These are phyloP conservation scores for Talaromyces albobiverticillius DNA, from an alignment of 2,329 filamentous ascomycete genomes.

Conservation along the genomic window DNA sequence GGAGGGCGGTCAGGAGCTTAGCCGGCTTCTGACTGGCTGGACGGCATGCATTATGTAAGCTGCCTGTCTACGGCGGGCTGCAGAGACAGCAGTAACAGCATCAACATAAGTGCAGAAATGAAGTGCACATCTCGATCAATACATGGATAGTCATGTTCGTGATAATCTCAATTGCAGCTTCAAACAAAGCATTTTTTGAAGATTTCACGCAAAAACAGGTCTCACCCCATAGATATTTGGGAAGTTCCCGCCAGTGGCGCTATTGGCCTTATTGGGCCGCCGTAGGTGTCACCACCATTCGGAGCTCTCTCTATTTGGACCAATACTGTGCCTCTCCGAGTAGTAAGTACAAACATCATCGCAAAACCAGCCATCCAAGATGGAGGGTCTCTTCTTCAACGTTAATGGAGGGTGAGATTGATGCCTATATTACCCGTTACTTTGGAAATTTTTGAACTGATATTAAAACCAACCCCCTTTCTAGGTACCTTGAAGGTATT, in stretches of 20 bases:
- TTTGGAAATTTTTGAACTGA: not conserved
- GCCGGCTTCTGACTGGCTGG: constrained; percentile 20
- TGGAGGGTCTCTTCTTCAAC: constrained; percentile 95
- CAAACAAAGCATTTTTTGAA: no score
- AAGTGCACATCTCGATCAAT: no score
- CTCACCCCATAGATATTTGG: no score
- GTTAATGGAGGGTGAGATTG: constrained; percentile 76
- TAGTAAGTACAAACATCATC: constrained; percentile 2
- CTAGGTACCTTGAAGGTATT: constrained; percentile 93
- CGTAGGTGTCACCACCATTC: not conserved
- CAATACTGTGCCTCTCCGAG: constrained; percentile 5
- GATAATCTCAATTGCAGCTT: no score
- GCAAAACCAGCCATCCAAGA: constrained; percentile 36
- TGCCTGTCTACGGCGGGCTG: not conserved
- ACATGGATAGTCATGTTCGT: no score
- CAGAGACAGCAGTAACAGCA: not conserved
- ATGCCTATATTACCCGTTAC: not conserved
- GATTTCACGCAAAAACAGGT: no score
- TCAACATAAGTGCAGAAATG: no score
- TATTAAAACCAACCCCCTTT: not conserved
- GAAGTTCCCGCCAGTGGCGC: no score
- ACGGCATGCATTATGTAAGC: constrained; percentile 29
- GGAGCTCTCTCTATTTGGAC: constrained; percentile 12
- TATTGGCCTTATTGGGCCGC: no score
- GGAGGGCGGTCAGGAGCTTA: constrained; percentile 28